Evolutionary conservation across 345 rosid species (phyloP), one percentile per base, ranked within the genome.

Genomic region (Syzygium aqueum): DNA sequence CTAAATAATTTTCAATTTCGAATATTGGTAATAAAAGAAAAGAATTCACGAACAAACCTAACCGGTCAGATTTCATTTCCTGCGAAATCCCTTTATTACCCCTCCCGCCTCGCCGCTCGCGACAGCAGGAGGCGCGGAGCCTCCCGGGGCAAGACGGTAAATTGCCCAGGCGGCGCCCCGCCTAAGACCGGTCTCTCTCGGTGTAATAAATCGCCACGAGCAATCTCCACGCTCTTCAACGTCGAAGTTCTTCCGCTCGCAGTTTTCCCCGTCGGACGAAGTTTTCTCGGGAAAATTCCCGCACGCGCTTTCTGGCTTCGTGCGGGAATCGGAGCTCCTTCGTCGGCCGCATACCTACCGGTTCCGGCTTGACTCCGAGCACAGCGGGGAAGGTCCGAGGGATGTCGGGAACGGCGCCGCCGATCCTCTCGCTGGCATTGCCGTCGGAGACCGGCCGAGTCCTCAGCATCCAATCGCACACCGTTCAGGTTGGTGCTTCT

Each of bases 401-500:
- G 83, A 93, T 87, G 82, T 87, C 87, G 77, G 87, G 84, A 89
- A 94, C 95, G 96, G 90, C 93, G 57, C 99, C 99, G 87, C 99
- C 99, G 59, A 91, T 97, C 86, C 95, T 97, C 84, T 96, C 99
- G 0, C 91, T 97, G 78, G 98, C 95, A 91, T 90, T 97, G 91
- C 99, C 99, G 40, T 93, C 98, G 37, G 95, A 92, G 84, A 97
- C 99, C 63, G 99, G 99, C 89, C 98, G 99, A 86, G 98, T 97
- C 87, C 96, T 97, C 89, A 97, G 99, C 90, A 97, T 97, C 89
- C 99, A 97, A 30, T 97, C 99, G 15, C 99, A 96, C 87, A 96
- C 99, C 5, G 99, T 97, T 84, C 99, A 97, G 99, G 99, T 95
- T 67, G 15, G 84, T 50, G 40, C 6, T 89, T 59, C 43, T 56